These are phyloP conservation scores for Sorghum bicolor DNA, from an alignment of 176 grass and related monocot species.

Conservation along the genomic window DNA sequence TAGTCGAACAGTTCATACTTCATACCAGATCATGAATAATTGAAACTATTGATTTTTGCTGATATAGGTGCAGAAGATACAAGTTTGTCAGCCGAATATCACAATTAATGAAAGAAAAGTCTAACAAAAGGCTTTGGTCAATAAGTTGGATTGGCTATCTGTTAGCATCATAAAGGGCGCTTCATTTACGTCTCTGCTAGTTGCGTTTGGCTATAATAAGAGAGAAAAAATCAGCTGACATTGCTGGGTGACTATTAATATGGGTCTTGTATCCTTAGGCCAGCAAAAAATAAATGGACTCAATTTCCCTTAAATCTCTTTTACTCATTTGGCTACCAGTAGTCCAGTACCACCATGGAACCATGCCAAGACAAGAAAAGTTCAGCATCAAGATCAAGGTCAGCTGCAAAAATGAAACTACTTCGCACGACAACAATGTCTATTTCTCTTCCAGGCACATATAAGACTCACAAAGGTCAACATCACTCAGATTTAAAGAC, in stretches of 20 bases:
- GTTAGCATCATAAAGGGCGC: neutral
- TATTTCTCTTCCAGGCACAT: neutral
- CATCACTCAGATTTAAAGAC: neutral
- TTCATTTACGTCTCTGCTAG: neutral
- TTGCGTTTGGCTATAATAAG: neutral
- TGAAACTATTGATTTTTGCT: neutral
- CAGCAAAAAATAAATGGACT: neutral
- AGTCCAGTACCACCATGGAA: neutral
- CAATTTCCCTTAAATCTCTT: neutral
- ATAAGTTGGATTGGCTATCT: neutral
- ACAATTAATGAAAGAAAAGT: neutral
- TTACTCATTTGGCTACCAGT: slow-evolving; percentile 2
- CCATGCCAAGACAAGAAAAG: neutral
- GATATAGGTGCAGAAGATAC: neutral
- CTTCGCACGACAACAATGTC: neutral
- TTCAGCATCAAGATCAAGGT: neutral
- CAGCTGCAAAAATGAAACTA: neutral
- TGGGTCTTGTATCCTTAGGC: neutral
- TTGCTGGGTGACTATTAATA: neutral
- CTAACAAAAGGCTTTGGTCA: neutral
- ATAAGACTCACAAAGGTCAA: neutral
- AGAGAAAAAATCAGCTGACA: neutral
- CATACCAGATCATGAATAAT: neutral
- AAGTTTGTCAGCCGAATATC: neutral
- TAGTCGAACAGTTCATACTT: neutral